Conservation (phyloP, 73 alveolate species). For the Tetrahymena borealis region DNA sequence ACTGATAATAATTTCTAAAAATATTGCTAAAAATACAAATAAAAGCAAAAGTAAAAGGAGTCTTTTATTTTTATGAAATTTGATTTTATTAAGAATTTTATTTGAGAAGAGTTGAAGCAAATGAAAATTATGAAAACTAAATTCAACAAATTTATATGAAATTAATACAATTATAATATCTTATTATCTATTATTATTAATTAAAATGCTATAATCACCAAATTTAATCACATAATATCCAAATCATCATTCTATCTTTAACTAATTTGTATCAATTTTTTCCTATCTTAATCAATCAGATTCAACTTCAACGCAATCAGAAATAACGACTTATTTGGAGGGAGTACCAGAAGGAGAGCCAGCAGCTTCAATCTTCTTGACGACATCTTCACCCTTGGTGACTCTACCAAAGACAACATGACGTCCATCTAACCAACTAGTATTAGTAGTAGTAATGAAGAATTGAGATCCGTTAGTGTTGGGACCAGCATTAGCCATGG, state of each 20-base stretch:
- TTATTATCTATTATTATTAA: too few species aligned
- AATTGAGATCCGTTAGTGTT: slow-evolving; percentile 83
- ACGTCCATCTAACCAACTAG: slow-evolving; percentile 19
- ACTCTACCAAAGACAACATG: slow-evolving; percentile 11
- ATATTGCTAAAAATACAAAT: too few species aligned
- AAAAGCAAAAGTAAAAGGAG: too few species aligned
- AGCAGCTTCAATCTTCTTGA: not conserved
- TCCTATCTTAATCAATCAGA: not conserved
- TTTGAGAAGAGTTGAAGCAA: too few species aligned
- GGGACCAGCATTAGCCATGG: slow-evolving; percentile 91
- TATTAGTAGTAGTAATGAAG: slow-evolving; percentile 58
- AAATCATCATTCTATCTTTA: not conserved
- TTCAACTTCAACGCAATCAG: not conserved
- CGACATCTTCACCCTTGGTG: not conserved
- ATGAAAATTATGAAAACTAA: too few species aligned
- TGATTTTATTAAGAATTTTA: too few species aligned
- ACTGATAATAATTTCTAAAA: too few species aligned
- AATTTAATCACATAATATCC: too few species aligned
- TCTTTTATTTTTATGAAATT: too few species aligned
- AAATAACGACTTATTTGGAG: not conserved
- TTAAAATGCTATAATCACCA: too few species aligned
- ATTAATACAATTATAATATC: too few species aligned
- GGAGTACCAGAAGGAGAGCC: slow-evolving; percentile 5
- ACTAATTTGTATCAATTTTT: not conserved
- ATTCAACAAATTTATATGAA: too few species aligned